Evolutionary conservation across 2,329 filamentous ascomycete species (phyloP), one percentile per base, ranked within the genome.

Genomic region (Teratosphaeria gauchensis): DNA sequence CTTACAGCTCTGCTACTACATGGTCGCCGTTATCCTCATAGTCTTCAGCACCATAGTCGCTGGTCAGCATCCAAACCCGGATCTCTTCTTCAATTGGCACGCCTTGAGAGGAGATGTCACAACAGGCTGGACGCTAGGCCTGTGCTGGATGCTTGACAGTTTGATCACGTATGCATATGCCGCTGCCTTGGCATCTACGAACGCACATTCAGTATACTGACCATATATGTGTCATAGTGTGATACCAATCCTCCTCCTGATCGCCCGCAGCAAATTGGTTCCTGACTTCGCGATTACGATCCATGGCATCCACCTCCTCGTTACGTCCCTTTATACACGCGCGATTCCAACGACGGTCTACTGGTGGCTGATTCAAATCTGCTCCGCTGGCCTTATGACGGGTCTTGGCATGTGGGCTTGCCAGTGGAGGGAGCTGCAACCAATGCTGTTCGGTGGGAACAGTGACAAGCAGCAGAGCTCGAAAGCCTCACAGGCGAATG

Each of bases 261-360:
- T 99, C 65, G 86, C 87, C 21, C 90, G 94, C 62, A 94, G 88
- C 54, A 97, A 97, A 74, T 87, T 97, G 61, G 89, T 97, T 55
- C 90, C 90, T 65, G 94, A 99, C 75, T 99, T 97, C 73, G 89
- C 90, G 33, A 78, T 96, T 28, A 96, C 92, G 2, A 82, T 96
- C 19, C 90, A 95, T 76, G 82, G 89, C 72, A 78, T 96, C 51
- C 89, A 96, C 72, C 82, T 96, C 56, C 63, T 94, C 67, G 74
- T 90, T 67, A 89, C 89, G 31, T 86, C 85, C 21, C 72, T 96
- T 35, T 96, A 95, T 74, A 87, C 89, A 2, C 84, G 85, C 68
- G 81, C 83, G 9, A 71, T 97, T 31, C 94, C 94, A 1, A 80
- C 82, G 9, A 86, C 92, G 72, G 76, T 84, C 63, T 87, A 95